Conservation (phyloP, 768 basidiomycete species). For the Leccinum sublutescens region DNA sequence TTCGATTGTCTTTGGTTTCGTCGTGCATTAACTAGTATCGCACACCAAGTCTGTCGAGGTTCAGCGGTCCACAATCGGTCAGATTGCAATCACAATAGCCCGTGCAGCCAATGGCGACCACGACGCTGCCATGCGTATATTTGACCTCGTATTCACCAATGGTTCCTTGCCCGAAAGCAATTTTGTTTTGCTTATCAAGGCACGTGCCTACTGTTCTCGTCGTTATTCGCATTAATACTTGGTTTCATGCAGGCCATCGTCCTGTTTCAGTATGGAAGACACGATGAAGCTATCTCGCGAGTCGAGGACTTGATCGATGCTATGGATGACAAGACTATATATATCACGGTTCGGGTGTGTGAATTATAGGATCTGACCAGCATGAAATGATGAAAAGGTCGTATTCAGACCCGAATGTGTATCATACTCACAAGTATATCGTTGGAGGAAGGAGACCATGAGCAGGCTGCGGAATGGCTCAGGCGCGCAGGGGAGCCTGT, state of each 20-base stretch:
- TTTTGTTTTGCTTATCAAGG: conserved; percentile 16
- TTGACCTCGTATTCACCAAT: conserved; percentile 11
- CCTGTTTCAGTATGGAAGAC: conserved; percentile 5
- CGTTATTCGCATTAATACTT: not conserved
- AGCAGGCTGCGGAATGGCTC: not conserved
- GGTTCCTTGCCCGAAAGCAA: not conserved
- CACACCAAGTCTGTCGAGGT: too few relatives aligned
- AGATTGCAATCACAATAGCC: too few relatives aligned
- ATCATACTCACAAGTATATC: not conserved
- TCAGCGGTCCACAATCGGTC: too few relatives aligned
- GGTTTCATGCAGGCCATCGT: conserved; percentile 2
- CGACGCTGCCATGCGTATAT: not conserved
- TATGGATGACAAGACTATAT: not conserved
- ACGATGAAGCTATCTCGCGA: not conserved
- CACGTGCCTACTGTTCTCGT: accelerated
- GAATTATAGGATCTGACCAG: not conserved
- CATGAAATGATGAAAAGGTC: not conserved
- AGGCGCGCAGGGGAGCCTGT: too few relatives aligned
- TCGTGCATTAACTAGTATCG: too few relatives aligned
- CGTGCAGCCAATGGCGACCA: too few relatives aligned
- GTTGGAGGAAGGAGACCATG: not conserved
- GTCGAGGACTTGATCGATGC: conserved; percentile 1
- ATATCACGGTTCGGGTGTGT: conserved; percentile 6
- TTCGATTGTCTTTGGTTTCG: too few relatives aligned
- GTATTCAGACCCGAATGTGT: conserved; percentile 6